phyloP scores from a whole-genome alignment of 2,329 filamentous ascomycete species.

The Pseudogymnoascus sp. region DNA sequence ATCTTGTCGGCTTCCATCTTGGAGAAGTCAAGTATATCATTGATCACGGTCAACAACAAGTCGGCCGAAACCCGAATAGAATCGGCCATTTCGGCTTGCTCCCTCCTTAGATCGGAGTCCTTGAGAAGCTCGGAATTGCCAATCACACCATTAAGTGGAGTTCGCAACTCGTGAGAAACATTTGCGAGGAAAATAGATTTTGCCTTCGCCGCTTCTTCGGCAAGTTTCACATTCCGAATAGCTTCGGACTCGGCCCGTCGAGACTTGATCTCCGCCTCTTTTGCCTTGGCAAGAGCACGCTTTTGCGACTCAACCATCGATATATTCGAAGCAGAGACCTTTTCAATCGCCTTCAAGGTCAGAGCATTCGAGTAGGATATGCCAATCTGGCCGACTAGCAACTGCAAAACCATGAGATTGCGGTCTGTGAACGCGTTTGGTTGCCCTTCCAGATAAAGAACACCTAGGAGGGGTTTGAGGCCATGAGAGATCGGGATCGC shows the following conservation, averaged over 20 bases:
- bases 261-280: constrained; percentile 66
- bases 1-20: constrained; percentile 87
- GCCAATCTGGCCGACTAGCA: constrained; percentile 71
- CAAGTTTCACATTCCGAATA: constrained; percentile 69
- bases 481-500: constrained; percentile 73
- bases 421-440: constrained; percentile 71
- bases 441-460: constrained; percentile 67
- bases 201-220: constrained; percentile 74
- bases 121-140: constrained; percentile 78
- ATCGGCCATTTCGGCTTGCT: constrained; percentile 79
- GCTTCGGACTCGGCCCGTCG: constrained; percentile 70
- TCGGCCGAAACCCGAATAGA: constrained; percentile 82
- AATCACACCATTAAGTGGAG: constrained; percentile 79
- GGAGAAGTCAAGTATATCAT: constrained; percentile 92
- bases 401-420: constrained; percentile 55
- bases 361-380: constrained; percentile 63
- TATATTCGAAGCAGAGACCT: constrained; percentile 68
- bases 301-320: constrained; percentile 73
- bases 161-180: constrained; percentile 73
- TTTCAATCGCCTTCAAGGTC: constrained; percentile 62
- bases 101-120: constrained; percentile 64
- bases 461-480: constrained; percentile 59
- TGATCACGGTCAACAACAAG: constrained; percentile 82
- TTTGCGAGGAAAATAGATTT: constrained; percentile 76
- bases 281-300: constrained; percentile 61